phyloP scores from a whole-genome alignment of 2,329 filamentous ascomycete genomes.

The Davidsoniella australis region DNA sequence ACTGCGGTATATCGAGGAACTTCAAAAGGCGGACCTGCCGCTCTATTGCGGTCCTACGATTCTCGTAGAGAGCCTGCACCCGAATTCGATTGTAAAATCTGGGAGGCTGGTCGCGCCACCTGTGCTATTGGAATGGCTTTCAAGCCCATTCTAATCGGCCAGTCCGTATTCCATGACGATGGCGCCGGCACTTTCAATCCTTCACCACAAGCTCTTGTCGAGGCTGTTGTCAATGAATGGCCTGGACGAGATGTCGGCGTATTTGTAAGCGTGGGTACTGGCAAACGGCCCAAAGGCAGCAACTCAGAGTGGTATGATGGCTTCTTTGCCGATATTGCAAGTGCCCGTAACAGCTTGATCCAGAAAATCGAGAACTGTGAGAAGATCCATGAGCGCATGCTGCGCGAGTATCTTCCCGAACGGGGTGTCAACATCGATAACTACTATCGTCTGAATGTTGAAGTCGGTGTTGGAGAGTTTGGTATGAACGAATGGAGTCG shows the following conservation, averaged over 20 bases:
- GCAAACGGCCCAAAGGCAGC: constrained; percentile 51
- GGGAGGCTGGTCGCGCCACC: constrained; percentile 93
- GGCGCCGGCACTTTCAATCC: constrained; percentile 87
- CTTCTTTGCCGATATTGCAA: constrained; percentile 75
- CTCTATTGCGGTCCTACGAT: constrained; percentile 81
- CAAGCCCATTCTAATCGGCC: constrained; percentile 86
- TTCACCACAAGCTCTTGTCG: constrained; percentile 67
- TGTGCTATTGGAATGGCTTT: constrained; percentile 82
- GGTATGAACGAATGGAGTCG: constrained; percentile 98
- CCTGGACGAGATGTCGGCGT: constrained; percentile 83
- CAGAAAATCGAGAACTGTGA: constrained; percentile 93
- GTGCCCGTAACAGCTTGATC: constrained; percentile 70
- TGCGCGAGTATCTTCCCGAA: constrained; percentile 57
- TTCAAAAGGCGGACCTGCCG: constrained; percentile 46
- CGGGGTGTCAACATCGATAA: constrained; percentile 72
- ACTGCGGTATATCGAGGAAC: constrained; percentile 85
- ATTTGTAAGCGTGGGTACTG: constrained; percentile 87
- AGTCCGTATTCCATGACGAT: constrained; percentile 87
- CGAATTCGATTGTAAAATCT: constrained; percentile 87
- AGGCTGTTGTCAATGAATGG: constrained; percentile 86
- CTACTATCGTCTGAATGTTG: constrained; percentile 93
- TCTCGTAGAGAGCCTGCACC: constrained; percentile 80
- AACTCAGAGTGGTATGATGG: constrained; percentile 85
- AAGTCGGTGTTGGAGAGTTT: constrained; percentile 89
- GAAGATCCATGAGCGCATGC: constrained; percentile 73